These are phyloP conservation scores for Fusarium agapanthi DNA, from an alignment of 2,329 filamentous ascomycete species.

Conservation along the genomic window DNA sequence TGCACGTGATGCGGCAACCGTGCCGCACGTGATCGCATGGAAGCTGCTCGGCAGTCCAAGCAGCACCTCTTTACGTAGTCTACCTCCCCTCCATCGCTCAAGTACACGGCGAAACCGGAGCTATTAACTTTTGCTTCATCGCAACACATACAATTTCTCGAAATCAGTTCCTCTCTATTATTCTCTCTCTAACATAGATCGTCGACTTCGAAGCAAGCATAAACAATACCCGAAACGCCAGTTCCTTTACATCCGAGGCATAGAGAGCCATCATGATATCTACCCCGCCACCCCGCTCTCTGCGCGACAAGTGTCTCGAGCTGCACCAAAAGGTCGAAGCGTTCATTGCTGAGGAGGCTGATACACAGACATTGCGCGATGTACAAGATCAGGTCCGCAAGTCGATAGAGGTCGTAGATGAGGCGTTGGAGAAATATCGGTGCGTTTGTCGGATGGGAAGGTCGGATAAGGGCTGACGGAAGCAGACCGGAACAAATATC, in stretches of 20 bases:
- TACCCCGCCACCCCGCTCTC: conserved; percentile 37
- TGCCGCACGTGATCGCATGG: conserved; percentile 16
- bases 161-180: background rate
- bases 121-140: conserved; percentile 7
- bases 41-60: conserved; percentile 9
- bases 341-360: conserved; percentile 70
- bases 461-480: conserved; percentile 15
- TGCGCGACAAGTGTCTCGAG: conserved; percentile 57
- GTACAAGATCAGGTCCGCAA: conserved; percentile 79
- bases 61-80: conserved; percentile 11
- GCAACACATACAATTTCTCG: background rate
- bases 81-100: conserved; percentile 12
- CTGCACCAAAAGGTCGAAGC: conserved; percentile 68
- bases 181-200: background rate
- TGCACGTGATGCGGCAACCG: conserved; percentile 9
- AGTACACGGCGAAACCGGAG: conserved; percentile 29
- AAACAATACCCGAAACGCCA: background rate
- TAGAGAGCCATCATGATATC: conserved; percentile 26
- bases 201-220: too few relatives aligned
- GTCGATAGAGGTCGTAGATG: conserved; percentile 76
- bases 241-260: conserved; percentile 2
- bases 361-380: conserved; percentile 64
- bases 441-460: conserved; percentile 47
- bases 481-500: conserved; percentile 79
- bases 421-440: conserved; percentile 80